Percentiles rank a stretch among this genome's conserved stretches.
phyloP scores from a whole-genome alignment of 345 rosid species.

The Bruguiera gymnorhiza region DNA sequence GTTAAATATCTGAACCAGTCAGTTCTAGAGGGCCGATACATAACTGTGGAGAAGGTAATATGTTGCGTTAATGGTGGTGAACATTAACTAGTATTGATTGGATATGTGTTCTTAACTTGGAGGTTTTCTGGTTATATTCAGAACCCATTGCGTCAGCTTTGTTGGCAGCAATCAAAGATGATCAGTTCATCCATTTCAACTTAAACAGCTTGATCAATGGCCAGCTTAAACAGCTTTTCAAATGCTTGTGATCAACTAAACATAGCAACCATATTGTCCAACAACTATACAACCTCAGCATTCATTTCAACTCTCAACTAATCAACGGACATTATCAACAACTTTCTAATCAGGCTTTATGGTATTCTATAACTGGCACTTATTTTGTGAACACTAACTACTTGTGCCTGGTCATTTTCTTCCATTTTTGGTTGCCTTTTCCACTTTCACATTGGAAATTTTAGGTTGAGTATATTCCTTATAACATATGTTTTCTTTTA shows the following conservation, averaged over 20 bases:
- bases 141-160: slow-evolving; percentile 88
- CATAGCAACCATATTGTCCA: slow-evolving; percentile 82
- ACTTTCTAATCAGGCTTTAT: slow-evolving; percentile 72
- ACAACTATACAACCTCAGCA: slow-evolving; percentile 78
- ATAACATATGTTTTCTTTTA: neutral
- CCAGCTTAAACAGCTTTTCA: slow-evolving; percentile 94
- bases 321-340: slow-evolving; percentile 97
- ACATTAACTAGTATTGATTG: slow-evolving; percentile 23
- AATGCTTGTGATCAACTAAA: slow-evolving; percentile 89
- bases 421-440: slow-evolving; percentile 15
- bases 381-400: slow-evolving; percentile 31
- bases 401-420: slow-evolving; percentile 25
- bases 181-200: slow-evolving; percentile 76
- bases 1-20: slow-evolving; percentile 96
- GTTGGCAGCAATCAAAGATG: slow-evolving; percentile 99
- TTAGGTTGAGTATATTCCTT: neutral
- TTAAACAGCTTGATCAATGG: slow-evolving; percentile 92
- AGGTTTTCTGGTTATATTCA: slow-evolving; percentile 96
- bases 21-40: slow-evolving; percentile 87
- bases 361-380: slow-evolving; percentile 59
- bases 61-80: slow-evolving; percentile 11
- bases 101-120: slow-evolving; percentile 59
- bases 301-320: slow-evolving; percentile 91
- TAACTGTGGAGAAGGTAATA: slow-evolving; percentile 96
- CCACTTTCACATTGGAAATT: neutral